A percentile compares a stretch with the other conserved stretches of the same genome.
Evolutionary conservation across 1,284 basidiomycete species (phyloP).

Genomic region (Tausonia pullulans): DNA sequence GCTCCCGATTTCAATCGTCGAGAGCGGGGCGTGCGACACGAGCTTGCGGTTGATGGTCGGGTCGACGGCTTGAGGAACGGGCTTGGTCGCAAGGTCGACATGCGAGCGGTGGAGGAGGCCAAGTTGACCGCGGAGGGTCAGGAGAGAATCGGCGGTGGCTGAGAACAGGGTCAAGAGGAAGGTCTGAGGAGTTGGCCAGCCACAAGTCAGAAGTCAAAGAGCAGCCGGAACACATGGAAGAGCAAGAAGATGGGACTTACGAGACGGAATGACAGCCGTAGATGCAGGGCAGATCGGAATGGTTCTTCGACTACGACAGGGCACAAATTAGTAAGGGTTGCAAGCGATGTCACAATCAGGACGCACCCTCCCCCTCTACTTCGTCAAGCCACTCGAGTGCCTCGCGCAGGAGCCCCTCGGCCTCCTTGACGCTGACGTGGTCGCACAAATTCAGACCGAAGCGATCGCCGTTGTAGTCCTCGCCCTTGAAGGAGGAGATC

Average conservation of each 20-base stretch:
- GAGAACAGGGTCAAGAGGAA: not conserved
- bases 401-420: slow-evolving; percentile 49
- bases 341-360: not conserved
- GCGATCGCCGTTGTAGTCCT: slow-evolving; percentile 76
- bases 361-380: not conserved
- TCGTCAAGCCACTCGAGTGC: slow-evolving; percentile 40
- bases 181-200: not conserved
- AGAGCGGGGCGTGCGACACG: slow-evolving; percentile 59
- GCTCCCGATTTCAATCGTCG: slow-evolving; percentile 44
- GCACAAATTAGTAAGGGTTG: not conserved
- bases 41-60: slow-evolving; percentile 55
- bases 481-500: slow-evolving; percentile 42
- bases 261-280: not conserved
- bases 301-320: not conserved
- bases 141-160: not conserved
- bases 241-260: not conserved
- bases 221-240: not conserved
- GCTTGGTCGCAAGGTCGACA: not conserved
- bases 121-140: no score
- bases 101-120: not conserved
- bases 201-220: not conserved
- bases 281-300: not conserved
- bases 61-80: slow-evolving; percentile 34
- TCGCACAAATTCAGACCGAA: slow-evolving; percentile 63
- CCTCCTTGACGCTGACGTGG: slow-evolving; percentile 44